A percentile compares a stretch with the other conserved stretches of the same genome.
These are phyloP conservation scores for Rhizoclosmatium sp. DNA, from an alignment of 192 early-diverging fungal species.

Conservation along the genomic window DNA sequence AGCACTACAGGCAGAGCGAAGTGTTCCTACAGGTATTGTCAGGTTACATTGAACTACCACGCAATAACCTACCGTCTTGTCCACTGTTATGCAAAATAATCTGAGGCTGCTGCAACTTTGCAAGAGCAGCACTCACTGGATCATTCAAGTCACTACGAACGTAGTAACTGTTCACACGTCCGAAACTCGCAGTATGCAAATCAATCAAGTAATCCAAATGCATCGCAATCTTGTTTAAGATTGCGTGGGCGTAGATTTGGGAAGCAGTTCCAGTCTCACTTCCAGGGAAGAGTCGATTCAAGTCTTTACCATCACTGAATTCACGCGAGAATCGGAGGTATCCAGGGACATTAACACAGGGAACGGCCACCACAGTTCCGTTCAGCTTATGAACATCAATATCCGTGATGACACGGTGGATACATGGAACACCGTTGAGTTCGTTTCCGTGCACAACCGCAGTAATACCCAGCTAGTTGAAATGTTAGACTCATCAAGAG, in stretches of 20 bases:
- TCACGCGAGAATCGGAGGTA: constrained; percentile 81
- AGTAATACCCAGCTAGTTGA: constrained; percentile 66
- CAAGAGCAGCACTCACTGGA: constrained; percentile 73
- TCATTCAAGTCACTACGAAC: constrained; percentile 89
- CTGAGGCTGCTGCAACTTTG: constrained; percentile 86
- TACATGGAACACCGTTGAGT: constrained; percentile 90
- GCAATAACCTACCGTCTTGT: constrained; percentile 63
- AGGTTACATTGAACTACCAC: neutral
- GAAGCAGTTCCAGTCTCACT: constrained; percentile 69
- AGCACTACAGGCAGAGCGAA: constrained; percentile 79
- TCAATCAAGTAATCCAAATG: constrained; percentile 89
- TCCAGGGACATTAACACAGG: constrained; percentile 87
- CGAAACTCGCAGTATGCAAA: constrained; percentile 86
- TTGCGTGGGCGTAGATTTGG: constrained; percentile 82
- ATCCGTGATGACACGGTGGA: constrained; percentile 84
- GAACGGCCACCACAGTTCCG: constrained; percentile 88
- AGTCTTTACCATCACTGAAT: constrained; percentile 86
- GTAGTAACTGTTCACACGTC: constrained; percentile 87
- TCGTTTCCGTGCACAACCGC: constrained; percentile 94
- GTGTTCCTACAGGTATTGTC: constrained; percentile 63
- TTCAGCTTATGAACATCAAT: constrained; percentile 75
- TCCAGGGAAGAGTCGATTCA: constrained; percentile 89
- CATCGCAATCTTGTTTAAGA: constrained; percentile 80
- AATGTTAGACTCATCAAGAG: neutral
- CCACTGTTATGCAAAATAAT: constrained; percentile 68